Conservation (phyloP, 2,329 filamentous ascomycete genomes). For the Hypoxylon sp. region DNA sequence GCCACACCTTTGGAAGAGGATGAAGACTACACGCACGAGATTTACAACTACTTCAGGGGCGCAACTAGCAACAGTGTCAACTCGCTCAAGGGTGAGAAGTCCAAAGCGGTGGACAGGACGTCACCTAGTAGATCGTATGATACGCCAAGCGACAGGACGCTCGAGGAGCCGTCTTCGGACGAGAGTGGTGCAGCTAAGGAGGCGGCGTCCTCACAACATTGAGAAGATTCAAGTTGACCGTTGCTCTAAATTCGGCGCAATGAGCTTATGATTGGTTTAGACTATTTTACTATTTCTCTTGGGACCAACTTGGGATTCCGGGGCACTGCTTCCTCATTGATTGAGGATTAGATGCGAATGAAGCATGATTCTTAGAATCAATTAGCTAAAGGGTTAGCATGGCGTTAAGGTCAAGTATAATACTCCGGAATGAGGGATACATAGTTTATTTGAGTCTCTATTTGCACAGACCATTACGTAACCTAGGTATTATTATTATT, state of each 20-base stretch:
- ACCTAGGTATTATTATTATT: too few relatives aligned
- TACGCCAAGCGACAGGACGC: conserved; percentile 23
- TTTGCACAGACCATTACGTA: neutral
- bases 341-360: conserved; percentile 12
- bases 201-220: conserved; percentile 9
- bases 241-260: conserved; percentile 2
- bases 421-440: conserved; percentile 6
- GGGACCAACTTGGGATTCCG: conserved; percentile 11
- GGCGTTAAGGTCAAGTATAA: conserved; percentile 33
- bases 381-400: conserved; percentile 29
- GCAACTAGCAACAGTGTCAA: conserved; percentile 25
- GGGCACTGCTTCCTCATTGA: conserved; percentile 6
- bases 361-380: conserved; percentile 12
- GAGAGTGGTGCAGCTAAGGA: conserved; percentile 22
- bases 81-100: conserved; percentile 47
- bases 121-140: conserved; percentile 29
- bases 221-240: neutral
- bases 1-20: conserved; percentile 57
- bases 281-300: neutral
- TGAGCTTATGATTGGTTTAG: conserved; percentile 8
- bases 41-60: conserved; percentile 66
- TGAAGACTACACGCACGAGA: conserved; percentile 66
- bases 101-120: conserved; percentile 23
- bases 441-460: neutral
- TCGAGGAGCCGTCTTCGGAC: conserved; percentile 22